phyloP scores from a whole-genome alignment of 805 yeast genomes.

The Schizosaccharomyces osmophilus region DNA sequence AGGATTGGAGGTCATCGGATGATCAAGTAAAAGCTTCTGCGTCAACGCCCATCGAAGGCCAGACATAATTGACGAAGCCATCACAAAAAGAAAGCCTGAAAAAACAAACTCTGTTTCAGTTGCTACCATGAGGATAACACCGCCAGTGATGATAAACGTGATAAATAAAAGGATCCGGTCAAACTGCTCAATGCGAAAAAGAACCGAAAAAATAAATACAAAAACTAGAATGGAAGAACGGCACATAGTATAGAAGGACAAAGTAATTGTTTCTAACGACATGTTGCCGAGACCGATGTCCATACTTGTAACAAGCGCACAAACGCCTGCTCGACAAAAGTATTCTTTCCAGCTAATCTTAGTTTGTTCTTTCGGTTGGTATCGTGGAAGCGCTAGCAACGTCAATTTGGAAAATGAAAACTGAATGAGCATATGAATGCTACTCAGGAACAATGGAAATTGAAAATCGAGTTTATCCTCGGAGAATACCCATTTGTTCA shows the following conservation, averaged over 20 bases:
- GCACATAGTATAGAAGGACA: slow-evolving; percentile 57
- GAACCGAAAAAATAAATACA: slow-evolving; percentile 67
- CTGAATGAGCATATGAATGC: slow-evolving; percentile 52
- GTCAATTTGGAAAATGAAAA: slow-evolving; percentile 26
- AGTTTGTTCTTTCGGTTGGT: slow-evolving; percentile 18
- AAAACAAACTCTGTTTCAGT: slow-evolving; percentile 8
- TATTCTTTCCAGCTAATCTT: slow-evolving; percentile 6
- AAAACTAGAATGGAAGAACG: slow-evolving; percentile 73
- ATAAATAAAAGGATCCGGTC: slow-evolving; percentile 43
- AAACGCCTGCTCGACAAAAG: slow-evolving; percentile 37
- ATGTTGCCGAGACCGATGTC: slow-evolving; percentile 86
- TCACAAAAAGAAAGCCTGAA: slow-evolving; percentile 49
- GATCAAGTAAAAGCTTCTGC: slow-evolving; percentile 46
- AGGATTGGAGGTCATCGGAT: slow-evolving; percentile 36
- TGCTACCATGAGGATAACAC: slow-evolving; percentile 70
- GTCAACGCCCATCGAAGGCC: slow-evolving; percentile 93
- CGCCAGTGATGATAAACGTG: slow-evolving; percentile 53
- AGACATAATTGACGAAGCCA: slow-evolving; percentile 54
- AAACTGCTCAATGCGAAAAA: slow-evolving; percentile 55
- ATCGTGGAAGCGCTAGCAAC: slow-evolving; percentile 23
- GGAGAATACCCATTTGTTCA: slow-evolving; percentile 96
- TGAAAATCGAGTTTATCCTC: slow-evolving; percentile 42
- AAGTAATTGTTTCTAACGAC: slow-evolving; percentile 51
- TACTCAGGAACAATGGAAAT: slow-evolving; percentile 54
- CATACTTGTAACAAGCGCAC: slow-evolving; percentile 69